A percentile compares a stretch with the other conserved stretches of the same genome.
These are phyloP conservation scores for Colletotrichum melonis DNA, from an alignment of 2,329 filamentous ascomycete species.

Conservation along the genomic window DNA sequence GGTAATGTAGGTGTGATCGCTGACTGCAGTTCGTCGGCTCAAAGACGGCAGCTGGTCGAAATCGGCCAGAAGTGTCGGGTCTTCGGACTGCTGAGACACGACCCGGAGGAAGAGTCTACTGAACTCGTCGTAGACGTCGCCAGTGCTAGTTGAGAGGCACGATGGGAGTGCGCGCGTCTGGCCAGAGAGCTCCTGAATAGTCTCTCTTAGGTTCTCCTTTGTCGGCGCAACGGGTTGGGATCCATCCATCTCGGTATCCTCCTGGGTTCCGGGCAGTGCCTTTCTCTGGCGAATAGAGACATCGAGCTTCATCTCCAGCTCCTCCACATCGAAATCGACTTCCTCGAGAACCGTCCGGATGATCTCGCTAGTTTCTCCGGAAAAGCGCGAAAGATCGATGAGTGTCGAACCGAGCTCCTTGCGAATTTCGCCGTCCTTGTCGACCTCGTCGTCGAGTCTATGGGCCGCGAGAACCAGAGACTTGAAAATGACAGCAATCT, in stretches of 20 bases:
- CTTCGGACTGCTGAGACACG: conserved; percentile 56
- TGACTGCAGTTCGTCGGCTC: conserved; percentile 63
- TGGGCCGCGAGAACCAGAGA: conserved; percentile 71
- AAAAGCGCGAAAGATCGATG: conserved; percentile 72
- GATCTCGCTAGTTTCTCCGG: conserved; percentile 68
- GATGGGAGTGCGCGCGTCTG: conserved; percentile 54
- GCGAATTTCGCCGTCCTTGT: conserved; percentile 66
- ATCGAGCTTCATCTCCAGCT: conserved; percentile 80
- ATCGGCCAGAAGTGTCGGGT: conserved; percentile 52
- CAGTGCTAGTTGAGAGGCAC: conserved; percentile 63
- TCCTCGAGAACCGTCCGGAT: conserved; percentile 76
- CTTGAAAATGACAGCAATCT: conserved; percentile 74
- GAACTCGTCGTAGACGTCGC: conserved; percentile 67
- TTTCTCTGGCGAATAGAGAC: conserved; percentile 72
- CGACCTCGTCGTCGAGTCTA: conserved; percentile 65
- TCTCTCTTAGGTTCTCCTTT: conserved; percentile 51
- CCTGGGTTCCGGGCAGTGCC: conserved; percentile 59
- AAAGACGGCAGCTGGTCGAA: conserved; percentile 69
- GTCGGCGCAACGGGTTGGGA: conserved; percentile 42
- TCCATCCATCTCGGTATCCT: conserved; percentile 63
- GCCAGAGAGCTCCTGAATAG: conserved; percentile 52
- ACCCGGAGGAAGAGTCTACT: conserved; percentile 69
- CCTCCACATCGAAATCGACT: conserved; percentile 77
- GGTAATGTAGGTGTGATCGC: conserved; percentile 75
- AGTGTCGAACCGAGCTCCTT: conserved; percentile 74